phyloP scores from a whole-genome alignment of 495 filamentous ascomycete species.

The Aspergillus carlsbadensis region DNA sequence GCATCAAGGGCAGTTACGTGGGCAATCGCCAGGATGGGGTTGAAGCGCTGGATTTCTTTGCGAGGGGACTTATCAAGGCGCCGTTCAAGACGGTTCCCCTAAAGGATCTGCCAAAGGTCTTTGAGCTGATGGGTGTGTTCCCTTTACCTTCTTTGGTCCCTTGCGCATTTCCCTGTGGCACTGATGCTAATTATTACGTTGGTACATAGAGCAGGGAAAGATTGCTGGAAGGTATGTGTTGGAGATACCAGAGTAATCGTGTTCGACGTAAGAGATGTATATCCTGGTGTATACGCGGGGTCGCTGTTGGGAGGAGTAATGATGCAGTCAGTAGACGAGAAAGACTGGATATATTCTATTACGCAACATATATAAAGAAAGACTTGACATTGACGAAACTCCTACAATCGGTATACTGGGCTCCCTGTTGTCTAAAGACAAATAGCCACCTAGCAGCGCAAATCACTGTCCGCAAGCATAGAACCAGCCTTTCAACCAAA shows the following conservation, averaged over 20 bases:
- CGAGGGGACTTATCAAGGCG: constrained; percentile 75
- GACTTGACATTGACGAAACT: no score
- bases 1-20: constrained; percentile 90
- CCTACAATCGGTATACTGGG: no score
- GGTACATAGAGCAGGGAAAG: constrained; percentile 55
- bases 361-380: no score
- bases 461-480: no score
- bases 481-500: no score
- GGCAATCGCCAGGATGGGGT: constrained; percentile 82
- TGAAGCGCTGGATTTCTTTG: constrained; percentile 90
- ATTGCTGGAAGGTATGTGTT: constrained; percentile 90
- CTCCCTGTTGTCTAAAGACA: no score
- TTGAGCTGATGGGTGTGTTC: constrained; percentile 61
- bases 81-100: constrained; percentile 84
- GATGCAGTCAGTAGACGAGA: no score
- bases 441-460: no score
- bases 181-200: constrained; percentile 1
- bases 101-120: constrained; percentile 73
- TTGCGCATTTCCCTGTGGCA: neutral
- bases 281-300: no score
- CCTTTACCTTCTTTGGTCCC: neutral
- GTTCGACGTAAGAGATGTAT: no score
- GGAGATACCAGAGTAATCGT: constrained; percentile 56
- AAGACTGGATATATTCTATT: no score
- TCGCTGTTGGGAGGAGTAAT: no score